Evolutionary conservation across 1,139 yeast genomes (phyloP), one percentile per base, ranked within the genome.

Genomic region (Wickerhamomyces sp.): DNA sequence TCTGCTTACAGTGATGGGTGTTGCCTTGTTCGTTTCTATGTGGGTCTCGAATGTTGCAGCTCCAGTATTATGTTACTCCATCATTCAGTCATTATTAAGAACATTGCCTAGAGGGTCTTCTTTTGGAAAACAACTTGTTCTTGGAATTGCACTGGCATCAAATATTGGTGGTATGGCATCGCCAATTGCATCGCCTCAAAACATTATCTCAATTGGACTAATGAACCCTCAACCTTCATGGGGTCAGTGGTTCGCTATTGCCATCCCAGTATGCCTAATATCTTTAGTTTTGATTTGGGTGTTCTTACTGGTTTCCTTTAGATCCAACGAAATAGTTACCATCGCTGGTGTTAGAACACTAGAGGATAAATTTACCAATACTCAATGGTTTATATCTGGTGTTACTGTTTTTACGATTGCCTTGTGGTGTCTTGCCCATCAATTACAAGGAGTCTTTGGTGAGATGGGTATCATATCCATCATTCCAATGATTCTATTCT

Each of bases 31-130:
- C 57, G 79, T 87, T 42, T 82, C 95, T 11, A 91, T 93, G 90
- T 91, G 96, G 95, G 93, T 91, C 42, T 85, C 95, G 18, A 91
- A 91, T 62, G 97, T 91, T 38, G 98, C 98, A 1, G 93, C 97
- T 0, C 98, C 98, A 0, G 97, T 91, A 2, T 73, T 91, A 48
- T 86, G 95, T 66, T 89, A 78, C 61, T 88, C 96, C 2, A 84
- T 91, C 54, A 84, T 93, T 48, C 96, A 89, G 63, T 96, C 97
- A 0, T 72, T 91, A 37, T 71, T 91, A 56, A 76, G 95, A 57
- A 85, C 94, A 0, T 67, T 90, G 38, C 95, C 96, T 18, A 80
- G 86, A 40, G 81, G 81, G 7, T 83, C 91, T 10, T 77, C 80
- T 6, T 88, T 88, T 60, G 87, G 90, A 10, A 83, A 87, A 61